phyloP scores from a whole-genome alignment of 83 land plant species.

The Isoetes engelmannii region DNA sequence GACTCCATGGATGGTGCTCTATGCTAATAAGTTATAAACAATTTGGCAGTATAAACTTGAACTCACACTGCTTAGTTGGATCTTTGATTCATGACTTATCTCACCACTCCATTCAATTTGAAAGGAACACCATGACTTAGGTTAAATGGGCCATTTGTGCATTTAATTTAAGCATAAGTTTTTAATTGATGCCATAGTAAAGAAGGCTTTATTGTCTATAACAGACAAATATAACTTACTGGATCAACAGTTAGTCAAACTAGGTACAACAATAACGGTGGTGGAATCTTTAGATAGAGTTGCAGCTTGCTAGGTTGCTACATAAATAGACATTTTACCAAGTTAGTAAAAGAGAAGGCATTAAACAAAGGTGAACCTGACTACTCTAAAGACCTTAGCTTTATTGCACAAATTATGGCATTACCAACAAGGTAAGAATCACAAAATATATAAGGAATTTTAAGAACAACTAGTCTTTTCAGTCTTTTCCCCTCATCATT shows the following conservation, averaged over 20 bases:
- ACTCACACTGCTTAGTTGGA: neutral
- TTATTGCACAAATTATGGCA: neutral
- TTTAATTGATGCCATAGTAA: no score
- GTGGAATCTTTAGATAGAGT: slow-evolving; percentile 48
- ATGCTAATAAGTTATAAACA: no score
- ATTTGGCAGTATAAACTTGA: neutral
- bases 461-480: no score
- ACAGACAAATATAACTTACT: slow-evolving; percentile 17
- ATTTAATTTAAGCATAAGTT: neutral
- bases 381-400: neutral
- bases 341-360: neutral
- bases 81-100: neutral
- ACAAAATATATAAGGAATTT: no score
- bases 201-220: no score
- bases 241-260: slow-evolving; percentile 68
- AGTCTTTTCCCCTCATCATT: no score
- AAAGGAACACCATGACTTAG: no score
- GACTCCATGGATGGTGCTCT: no score
- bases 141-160: neutral
- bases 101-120: no score
- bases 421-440: neutral
- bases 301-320: slow-evolving; percentile 1
- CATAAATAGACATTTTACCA: no score
- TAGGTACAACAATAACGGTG: slow-evolving; percentile 73
- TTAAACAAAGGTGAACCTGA: neutral